phyloP scores from a whole-genome alignment of 495 filamentous ascomycete genomes.

The Hypoxylon rickii region DNA sequence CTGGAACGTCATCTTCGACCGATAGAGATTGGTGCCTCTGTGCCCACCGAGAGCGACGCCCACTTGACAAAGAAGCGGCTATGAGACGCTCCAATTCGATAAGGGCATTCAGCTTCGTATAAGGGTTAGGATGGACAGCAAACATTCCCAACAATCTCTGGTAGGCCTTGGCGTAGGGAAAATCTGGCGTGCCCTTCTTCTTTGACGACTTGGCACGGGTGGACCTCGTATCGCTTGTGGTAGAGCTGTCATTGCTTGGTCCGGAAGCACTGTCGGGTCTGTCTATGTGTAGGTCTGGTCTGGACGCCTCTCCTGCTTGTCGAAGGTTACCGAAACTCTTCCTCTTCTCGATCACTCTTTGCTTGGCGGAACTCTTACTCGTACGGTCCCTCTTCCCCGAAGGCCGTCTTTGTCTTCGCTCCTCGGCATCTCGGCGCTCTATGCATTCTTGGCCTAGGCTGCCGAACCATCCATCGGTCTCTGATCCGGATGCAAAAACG shows the following conservation, averaged over 20 bases:
- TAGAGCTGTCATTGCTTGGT: slow-evolving; percentile 47
- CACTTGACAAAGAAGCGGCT: slow-evolving; percentile 67
- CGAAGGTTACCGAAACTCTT: slow-evolving; percentile 58
- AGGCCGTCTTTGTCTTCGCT: slow-evolving; percentile 48
- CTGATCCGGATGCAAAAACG: slow-evolving; percentile 83
- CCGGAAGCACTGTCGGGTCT: slow-evolving; percentile 39
- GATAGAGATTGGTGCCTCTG: slow-evolving; percentile 27
- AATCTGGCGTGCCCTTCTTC: slow-evolving; percentile 56
- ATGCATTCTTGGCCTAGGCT: slow-evolving; percentile 77
- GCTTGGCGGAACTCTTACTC: slow-evolving; percentile 52
- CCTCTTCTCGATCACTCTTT: slow-evolving; percentile 63
- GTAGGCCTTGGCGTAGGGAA: slow-evolving; percentile 77
- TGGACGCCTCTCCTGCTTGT: slow-evolving; percentile 44
- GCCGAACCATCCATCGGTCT: slow-evolving; percentile 92
- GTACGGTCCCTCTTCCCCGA: slow-evolving; percentile 42
- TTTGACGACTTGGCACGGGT: slow-evolving; percentile 40
- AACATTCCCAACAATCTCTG: slow-evolving; percentile 81
- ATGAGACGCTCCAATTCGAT: slow-evolving; percentile 83
- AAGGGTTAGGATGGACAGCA: slow-evolving; percentile 87
- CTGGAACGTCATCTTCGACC: slow-evolving; percentile 28
- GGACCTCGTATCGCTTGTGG: slow-evolving; percentile 48
- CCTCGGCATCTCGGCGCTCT: slow-evolving; percentile 71
- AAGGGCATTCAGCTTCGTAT: slow-evolving; percentile 80
- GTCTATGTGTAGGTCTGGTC: slow-evolving; percentile 33
- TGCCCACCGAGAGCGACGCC: slow-evolving; percentile 44